Evolutionary conservation across 2,329 filamentous ascomycete genomes (phyloP).

Genomic region (Trichoderma sp.): DNA sequence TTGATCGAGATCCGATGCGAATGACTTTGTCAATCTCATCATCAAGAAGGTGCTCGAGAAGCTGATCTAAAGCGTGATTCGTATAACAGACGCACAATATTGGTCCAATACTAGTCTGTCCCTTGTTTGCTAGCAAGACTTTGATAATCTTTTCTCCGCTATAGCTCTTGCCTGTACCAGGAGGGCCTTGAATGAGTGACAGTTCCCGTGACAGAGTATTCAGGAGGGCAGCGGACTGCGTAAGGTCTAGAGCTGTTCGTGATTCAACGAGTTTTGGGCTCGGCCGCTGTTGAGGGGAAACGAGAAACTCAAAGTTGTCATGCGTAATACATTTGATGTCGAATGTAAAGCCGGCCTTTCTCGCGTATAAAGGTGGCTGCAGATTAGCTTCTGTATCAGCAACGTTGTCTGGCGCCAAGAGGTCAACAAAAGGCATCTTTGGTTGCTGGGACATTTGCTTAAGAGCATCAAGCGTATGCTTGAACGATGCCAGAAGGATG

Average conservation of each 20-base stretch:
- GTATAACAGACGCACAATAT: constrained; percentile 56
- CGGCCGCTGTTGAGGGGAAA: constrained; percentile 25
- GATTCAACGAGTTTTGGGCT: constrained; percentile 31
- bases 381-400: constrained; percentile 31
- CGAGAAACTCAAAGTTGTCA: constrained; percentile 24
- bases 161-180: constrained; percentile 69
- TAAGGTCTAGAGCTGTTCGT: constrained; percentile 52
- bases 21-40: constrained; percentile 48
- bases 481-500: constrained; percentile 59
- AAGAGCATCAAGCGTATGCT: constrained; percentile 56
- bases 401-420: constrained; percentile 41
- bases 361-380: constrained; percentile 53
- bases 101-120: constrained; percentile 45
- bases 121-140: constrained; percentile 49
- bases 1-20: constrained; percentile 61
- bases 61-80: constrained; percentile 30
- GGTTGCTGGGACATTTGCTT: constrained; percentile 50
- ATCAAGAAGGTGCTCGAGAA: constrained; percentile 57
- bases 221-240: constrained; percentile 54
- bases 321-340: constrained; percentile 22
- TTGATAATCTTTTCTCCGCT: constrained; percentile 61
- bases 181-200: constrained; percentile 68
- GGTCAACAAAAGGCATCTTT: constrained; percentile 51
- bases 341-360: constrained; percentile 51
- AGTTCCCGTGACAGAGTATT: constrained; percentile 54